These are phyloP conservation scores for Scenedesmus sp. DNA, from an alignment of 163 green algal species.

Conservation along the genomic window DNA sequence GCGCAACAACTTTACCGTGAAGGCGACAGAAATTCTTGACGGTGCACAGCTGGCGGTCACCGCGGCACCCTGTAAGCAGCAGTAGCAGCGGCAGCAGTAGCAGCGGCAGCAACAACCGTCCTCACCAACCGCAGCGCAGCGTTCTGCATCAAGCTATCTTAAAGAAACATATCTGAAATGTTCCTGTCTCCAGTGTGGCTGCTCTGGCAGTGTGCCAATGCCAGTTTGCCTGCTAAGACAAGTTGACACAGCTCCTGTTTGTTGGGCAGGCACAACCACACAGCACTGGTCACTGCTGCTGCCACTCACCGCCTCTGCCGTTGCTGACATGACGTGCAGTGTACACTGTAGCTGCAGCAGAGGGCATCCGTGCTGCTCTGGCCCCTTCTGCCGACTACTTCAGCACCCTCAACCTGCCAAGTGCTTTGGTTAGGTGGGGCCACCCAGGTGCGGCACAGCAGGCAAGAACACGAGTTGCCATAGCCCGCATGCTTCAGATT, in stretches of 20 bases:
- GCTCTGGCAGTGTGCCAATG: not conserved
- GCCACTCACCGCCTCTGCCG: not conserved
- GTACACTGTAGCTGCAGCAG: constrained; percentile 30
- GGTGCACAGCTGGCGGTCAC: not conserved
- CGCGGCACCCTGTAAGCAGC: constrained; percentile 14
- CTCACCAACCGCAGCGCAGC: not conserved
- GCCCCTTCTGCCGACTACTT: constrained; percentile 51
- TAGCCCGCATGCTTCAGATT: too few relatives aligned
- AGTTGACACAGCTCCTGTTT: not conserved
- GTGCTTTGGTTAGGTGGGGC: constrained; percentile 59
- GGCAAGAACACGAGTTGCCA: not conserved
- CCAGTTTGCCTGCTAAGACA: not conserved
- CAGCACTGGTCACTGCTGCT: not conserved
- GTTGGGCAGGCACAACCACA: not conserved
- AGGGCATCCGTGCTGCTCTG: constrained; percentile 49
- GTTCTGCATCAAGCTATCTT: not conserved
- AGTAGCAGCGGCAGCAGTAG: not conserved
- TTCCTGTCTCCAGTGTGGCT: too few relatives aligned
- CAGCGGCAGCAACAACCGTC: not conserved
- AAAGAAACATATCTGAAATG: not conserved
- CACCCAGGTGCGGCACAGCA: constrained; percentile 62
- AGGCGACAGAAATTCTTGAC: not conserved
- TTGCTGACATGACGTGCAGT: constrained; percentile 8
- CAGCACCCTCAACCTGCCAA: constrained; percentile 33
- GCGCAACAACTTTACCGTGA: not conserved